phyloP scores from a whole-genome alignment of 2,329 filamentous ascomycete genomes.

The Alternaria incomplexa region DNA sequence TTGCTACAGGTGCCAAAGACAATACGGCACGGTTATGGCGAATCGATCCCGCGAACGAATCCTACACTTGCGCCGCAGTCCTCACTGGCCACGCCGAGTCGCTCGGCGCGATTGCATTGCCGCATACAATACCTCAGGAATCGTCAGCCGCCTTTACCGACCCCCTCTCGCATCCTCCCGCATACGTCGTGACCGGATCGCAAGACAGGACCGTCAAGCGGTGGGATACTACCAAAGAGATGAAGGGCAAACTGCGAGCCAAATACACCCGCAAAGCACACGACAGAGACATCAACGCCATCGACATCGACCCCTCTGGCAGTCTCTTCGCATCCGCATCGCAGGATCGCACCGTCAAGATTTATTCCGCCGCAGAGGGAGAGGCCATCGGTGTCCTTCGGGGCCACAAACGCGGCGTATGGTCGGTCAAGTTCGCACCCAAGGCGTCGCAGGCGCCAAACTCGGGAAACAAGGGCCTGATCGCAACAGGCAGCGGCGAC shows the following conservation, averaged over 20 bases:
- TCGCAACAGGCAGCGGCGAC: constrained; percentile 91
- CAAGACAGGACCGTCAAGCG: constrained; percentile 95
- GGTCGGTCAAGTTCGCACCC: constrained; percentile 91
- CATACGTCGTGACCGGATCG: constrained; percentile 88
- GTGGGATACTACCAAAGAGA: constrained; percentile 72
- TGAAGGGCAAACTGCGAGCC: constrained; percentile 67
- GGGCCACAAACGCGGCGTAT: constrained; percentile 93
- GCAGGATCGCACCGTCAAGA: constrained; percentile 95
- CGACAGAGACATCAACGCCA: constrained; percentile 97
- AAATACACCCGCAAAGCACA: constrained; percentile 92
- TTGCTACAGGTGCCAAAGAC: constrained; percentile 95
- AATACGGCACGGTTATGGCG: constrained; percentile 93
- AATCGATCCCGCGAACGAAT: constrained; percentile 75
- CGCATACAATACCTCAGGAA: constrained; percentile 70
- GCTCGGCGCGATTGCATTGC: constrained; percentile 84
- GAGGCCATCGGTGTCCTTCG: constrained; percentile 89
- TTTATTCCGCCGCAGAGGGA: constrained; percentile 90
- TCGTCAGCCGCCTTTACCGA: constrained; percentile 73
- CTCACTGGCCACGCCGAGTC: constrained; percentile 96
- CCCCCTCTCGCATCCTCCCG: constrained; percentile 79
- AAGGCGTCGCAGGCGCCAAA: constrained; percentile 67
- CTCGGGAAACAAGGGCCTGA: constrained; percentile 75
- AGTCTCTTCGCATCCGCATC: constrained; percentile 94
- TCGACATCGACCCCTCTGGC: constrained; percentile 76
- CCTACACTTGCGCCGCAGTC: constrained; percentile 78